Evolutionary conservation across 1,284 basidiomycete species (phyloP).

Genomic region (Laetiporus sulphureus): DNA sequence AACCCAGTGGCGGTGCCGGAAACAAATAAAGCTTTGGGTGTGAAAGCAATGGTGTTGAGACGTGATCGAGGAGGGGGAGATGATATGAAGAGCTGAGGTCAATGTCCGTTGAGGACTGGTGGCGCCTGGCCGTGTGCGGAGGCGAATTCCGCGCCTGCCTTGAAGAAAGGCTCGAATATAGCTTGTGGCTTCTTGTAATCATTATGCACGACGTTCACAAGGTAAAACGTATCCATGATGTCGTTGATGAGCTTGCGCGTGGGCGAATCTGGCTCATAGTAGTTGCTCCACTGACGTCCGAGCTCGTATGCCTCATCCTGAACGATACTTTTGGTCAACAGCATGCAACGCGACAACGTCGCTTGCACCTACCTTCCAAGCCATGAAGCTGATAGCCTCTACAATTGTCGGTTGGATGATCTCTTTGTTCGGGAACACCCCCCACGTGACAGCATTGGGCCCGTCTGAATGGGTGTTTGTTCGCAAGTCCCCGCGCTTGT

Average conservation of each 20-base stretch:
- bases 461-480: constrained; percentile 92
- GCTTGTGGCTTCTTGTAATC: constrained; percentile 83
- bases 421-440: constrained; percentile 97
- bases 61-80: background rate
- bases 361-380: constrained; percentile 74
- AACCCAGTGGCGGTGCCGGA: constrained; percentile 24
- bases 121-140: constrained; percentile 27
- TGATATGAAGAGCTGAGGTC: background rate
- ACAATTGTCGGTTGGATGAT: constrained; percentile 98
- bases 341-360: background rate
- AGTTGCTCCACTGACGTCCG: constrained; percentile 87
- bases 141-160: constrained; percentile 58
- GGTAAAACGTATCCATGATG: constrained; percentile 78
- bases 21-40: constrained; percentile 22
- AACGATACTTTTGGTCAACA: constrained; percentile 2
- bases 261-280: constrained; percentile 78
- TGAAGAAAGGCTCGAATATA: constrained; percentile 86
- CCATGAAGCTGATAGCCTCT: constrained; percentile 94
- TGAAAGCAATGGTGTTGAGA: constrained; percentile 15
- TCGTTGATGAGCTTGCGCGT: constrained; percentile 73
- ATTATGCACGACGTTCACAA: constrained; percentile 98
- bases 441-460: constrained; percentile 99
- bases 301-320: constrained; percentile 97
- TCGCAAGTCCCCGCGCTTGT: constrained; percentile 84
- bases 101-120: constrained; percentile 17